A percentile compares a stretch with the other conserved stretches of the same genome.
These are phyloP conservation scores for Brasilioporus rufonigricans DNA, from an alignment of 768 basidiomycete species.

Conservation along the genomic window DNA sequence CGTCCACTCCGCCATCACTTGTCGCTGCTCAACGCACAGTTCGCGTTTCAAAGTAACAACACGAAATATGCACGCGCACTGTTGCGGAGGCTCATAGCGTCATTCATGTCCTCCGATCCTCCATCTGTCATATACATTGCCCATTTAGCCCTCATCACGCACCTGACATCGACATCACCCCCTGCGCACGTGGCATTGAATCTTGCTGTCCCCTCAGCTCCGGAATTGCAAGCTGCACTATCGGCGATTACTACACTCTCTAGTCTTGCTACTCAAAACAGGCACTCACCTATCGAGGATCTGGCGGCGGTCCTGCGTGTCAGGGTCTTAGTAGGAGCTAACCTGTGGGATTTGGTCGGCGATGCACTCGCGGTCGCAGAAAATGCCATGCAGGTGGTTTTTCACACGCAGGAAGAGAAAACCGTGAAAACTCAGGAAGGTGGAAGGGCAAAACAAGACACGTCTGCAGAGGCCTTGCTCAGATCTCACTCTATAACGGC, in stretches of 20 bases:
- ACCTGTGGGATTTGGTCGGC: slow-evolving; percentile 51
- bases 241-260: slow-evolving; percentile 35
- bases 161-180: slow-evolving; percentile 31
- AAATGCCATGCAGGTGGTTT: slow-evolving; percentile 43
- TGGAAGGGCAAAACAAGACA: slow-evolving; percentile 13
- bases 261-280: slow-evolving; percentile 26
- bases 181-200: slow-evolving; percentile 1
- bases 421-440: background rate
- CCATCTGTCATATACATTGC: slow-evolving; percentile 52
- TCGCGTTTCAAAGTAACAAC: slow-evolving; percentile 44
- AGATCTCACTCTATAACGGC: slow-evolving; percentile 31
- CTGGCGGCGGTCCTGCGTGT: slow-evolving; percentile 57
- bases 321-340: slow-evolving; percentile 51
- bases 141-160: slow-evolving; percentile 54
- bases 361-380: slow-evolving; percentile 52
- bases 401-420: slow-evolving; percentile 15
- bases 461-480: slow-evolving; percentile 13
- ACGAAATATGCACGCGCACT: slow-evolving; percentile 60
- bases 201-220: background rate
- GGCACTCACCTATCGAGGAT: slow-evolving; percentile 44
- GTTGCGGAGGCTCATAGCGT: slow-evolving; percentile 51
- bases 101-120: slow-evolving; percentile 45
- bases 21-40: slow-evolving; percentile 58
- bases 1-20: slow-evolving; percentile 58
- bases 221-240: slow-evolving; percentile 32